Base-by-base conservation (phyloP, 2,329 filamentous ascomycete species). In the Stemphylium vesicarium region DNA sequence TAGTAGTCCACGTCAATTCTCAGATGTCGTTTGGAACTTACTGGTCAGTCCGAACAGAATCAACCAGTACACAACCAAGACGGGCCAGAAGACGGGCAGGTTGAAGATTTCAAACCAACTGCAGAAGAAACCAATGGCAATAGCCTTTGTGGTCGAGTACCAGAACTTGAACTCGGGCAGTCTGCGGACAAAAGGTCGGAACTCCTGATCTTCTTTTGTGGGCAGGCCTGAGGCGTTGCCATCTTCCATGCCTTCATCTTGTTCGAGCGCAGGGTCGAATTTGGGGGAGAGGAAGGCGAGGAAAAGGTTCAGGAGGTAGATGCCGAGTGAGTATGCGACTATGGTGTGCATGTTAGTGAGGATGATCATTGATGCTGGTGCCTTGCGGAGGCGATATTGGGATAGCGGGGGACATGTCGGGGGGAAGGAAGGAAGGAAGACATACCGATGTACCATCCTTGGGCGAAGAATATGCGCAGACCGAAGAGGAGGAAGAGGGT, bases 91-190 rank as follows among this genome's bases (percentile, higher is more conserved):
- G 55, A 99, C 95, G 1, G 95, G 95, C 64, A 99, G 86, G 79
- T 99, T 92, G 80, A 98, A 99, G 74, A 97, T 82, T 72, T 90
- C 84, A 77, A 96, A 96, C 90, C 92, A 98, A 68, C 88, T 92
- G 85, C 93, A 97, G 60, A 88, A 64, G 76, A 98, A 96, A 33
- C 85, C 87, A 71, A 98, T 91, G 63, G 82, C 74, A 68, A 98
- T 85, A 50, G 94, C 94, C 72, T 92, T 87, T 52, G 94, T 98
- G 49, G 94, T 92, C 70, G 91, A 90, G 81, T 97, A 92, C 95
- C 95, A 99, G 83, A 99, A 99, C 85, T 99, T 99, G 85, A 99
- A 99, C 80, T 99, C 95, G 51, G 95, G 95, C 20, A 99, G 86
- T 57, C 95, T 86, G 72, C 95, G 87, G 75, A 99, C 97, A 74